Evolutionary conservation across 139 green algal genomes (phyloP).

Genomic region (Micromonas pusilla): DNA sequence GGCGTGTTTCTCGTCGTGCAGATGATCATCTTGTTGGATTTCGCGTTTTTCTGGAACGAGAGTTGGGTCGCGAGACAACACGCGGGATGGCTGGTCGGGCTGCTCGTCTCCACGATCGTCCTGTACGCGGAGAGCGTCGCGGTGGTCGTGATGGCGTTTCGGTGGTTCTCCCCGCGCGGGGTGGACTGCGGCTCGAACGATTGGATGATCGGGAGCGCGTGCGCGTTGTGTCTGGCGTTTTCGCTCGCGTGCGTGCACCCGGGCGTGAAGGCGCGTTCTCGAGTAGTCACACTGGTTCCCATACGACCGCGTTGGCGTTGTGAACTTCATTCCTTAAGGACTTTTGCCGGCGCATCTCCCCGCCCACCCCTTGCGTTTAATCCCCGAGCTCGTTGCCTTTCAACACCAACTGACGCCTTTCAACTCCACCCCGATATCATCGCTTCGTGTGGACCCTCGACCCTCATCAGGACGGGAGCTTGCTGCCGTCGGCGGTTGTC

Average conservation of each 20-base stretch:
- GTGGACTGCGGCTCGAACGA: constrained; percentile 83
- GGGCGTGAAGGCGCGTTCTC: not conserved
- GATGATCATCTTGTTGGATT: constrained; percentile 92
- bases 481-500: constrained; percentile 82
- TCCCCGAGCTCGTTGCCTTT: no score
- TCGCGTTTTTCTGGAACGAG: constrained; percentile 84
- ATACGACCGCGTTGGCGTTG: no score
- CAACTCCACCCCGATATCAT: no score
- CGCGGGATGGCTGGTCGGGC: constrained; percentile 65
- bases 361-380: no score
- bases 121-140: constrained; percentile 51
- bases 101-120: constrained; percentile 67
- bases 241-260: not conserved
- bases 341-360: no score
- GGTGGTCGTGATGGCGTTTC: constrained; percentile 65
- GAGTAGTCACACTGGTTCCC: no score
- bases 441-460: no score
- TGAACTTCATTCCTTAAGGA: no score
- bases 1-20: constrained; percentile 90
- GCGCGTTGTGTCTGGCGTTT: constrained; percentile 50
- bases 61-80: constrained; percentile 81
- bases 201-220: constrained; percentile 63
- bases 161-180: constrained; percentile 36
- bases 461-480: constrained; percentile 37
- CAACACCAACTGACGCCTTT: no score